These are phyloP conservation scores for Naganishia sp. DNA, from an alignment of 1,284 basidiomycete species.

Conservation along the genomic window DNA sequence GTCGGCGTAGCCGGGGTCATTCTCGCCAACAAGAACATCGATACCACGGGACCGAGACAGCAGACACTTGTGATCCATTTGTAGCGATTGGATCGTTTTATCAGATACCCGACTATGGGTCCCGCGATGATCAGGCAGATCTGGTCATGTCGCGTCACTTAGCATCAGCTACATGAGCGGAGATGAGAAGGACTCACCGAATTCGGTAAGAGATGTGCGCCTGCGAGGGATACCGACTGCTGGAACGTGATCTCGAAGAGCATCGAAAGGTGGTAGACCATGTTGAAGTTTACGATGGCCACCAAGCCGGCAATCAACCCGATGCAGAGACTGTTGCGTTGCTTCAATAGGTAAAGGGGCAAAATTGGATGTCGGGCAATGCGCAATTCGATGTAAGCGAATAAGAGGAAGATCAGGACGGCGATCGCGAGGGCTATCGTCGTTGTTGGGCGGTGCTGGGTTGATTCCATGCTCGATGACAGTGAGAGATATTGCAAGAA, in stretches of 20 bases:
- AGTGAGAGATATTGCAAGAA: slow-evolving; percentile 38
- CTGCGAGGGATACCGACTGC: slow-evolving; percentile 35
- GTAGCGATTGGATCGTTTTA: slow-evolving; percentile 37
- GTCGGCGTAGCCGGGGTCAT: slow-evolving; percentile 30
- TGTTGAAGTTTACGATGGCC: slow-evolving; percentile 44
- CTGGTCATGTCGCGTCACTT: slow-evolving; percentile 1
- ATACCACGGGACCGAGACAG: slow-evolving; percentile 38
- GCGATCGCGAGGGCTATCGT: slow-evolving; percentile 30
- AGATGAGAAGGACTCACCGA: slow-evolving; percentile 25
- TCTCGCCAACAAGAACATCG: slow-evolving; percentile 37
- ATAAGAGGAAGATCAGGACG: slow-evolving; percentile 34
- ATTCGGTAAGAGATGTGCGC: slow-evolving; percentile 41
- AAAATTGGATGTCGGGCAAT: slow-evolving; percentile 38
- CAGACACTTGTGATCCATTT: slow-evolving; percentile 38
- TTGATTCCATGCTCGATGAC: slow-evolving; percentile 10
- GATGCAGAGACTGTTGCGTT: slow-evolving; percentile 38
- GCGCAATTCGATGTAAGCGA: slow-evolving; percentile 40
- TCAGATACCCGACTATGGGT: slow-evolving; percentile 37
- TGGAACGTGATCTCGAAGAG: slow-evolving; percentile 41
- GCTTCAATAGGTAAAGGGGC: slow-evolving; percentile 37
- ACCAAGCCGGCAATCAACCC: slow-evolving; percentile 40
- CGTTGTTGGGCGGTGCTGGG: slow-evolving; percentile 29
- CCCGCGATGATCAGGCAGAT: slow-evolving; percentile 39
- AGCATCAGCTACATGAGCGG: neutral
- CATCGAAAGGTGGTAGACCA: slow-evolving; percentile 42